These are phyloP conservation scores for Zoysia pacifica DNA, from an alignment of 176 grass and related monocot species.

Conservation along the genomic window DNA sequence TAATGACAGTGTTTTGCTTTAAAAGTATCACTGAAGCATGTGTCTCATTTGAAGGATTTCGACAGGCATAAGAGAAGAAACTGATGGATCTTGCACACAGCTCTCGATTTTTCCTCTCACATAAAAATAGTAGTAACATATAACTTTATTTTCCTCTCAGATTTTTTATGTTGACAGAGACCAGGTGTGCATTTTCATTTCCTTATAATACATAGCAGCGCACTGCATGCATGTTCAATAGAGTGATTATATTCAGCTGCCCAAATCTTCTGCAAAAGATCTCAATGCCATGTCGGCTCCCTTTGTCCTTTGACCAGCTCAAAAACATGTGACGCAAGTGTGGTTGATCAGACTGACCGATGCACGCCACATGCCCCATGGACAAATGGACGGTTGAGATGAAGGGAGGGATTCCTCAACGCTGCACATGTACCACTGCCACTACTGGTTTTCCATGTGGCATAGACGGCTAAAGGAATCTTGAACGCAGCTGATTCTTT, in stretches of 20 bases:
- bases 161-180: no score
- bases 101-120: neutral
- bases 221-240: constrained; percentile 23
- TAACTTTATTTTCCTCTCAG: neutral
- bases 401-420: constrained; percentile 10
- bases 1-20: constrained; percentile 9
- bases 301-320: constrained; percentile 39
- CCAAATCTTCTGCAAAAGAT: constrained; percentile 48
- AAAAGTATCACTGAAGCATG: neutral
- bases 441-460: constrained; percentile 27
- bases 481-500: neutral
- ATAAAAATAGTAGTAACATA: neutral
- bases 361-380: constrained; percentile 12
- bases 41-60: constrained; percentile 18
- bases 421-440: neutral
- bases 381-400: constrained; percentile 34
- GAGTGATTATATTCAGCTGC: constrained; percentile 19
- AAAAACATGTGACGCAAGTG: constrained; percentile 42
- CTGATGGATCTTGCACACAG: neutral
- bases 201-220: constrained; percentile 4
- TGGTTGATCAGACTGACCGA: neutral
- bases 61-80: constrained; percentile 16
- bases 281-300: constrained; percentile 14
- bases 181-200: no score
- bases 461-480: constrained; percentile 45